Percentiles rank a stretch among this genome's conserved stretches.
Conservation (phyloP, 208 protist species). For the Balamuthia mandrillaris region DNA sequence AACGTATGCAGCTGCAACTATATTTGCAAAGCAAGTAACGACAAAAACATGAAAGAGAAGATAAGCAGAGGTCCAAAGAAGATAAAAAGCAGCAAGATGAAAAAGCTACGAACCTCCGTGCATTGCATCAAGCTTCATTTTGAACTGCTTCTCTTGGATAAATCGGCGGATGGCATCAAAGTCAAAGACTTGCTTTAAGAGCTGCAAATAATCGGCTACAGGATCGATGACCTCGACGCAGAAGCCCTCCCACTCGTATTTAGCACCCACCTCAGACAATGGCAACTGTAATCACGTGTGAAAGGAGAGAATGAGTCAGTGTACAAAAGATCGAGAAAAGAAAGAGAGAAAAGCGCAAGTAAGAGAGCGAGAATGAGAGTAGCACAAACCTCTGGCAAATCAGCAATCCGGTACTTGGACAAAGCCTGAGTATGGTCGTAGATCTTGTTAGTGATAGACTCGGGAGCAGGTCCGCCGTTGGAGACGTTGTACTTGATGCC, state of each 20-base stretch:
- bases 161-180: constrained; percentile 80
- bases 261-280: constrained; percentile 52
- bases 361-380: constrained; percentile 4
- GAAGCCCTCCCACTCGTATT: constrained; percentile 65
- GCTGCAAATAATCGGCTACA: constrained; percentile 80
- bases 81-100: neutral
- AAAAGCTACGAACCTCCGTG: constrained; percentile 69
- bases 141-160: constrained; percentile 77
- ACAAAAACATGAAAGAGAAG: neutral
- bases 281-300: constrained; percentile 35
- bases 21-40: neutral
- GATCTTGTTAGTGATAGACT: constrained; percentile 88
- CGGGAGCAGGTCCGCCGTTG: constrained; percentile 93
- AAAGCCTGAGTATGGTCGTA: constrained; percentile 80
- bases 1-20: constrained; percentile 89
- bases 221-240: constrained; percentile 87
- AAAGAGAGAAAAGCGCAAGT: neutral
- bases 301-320: neutral
- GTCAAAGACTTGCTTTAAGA: constrained; percentile 91
- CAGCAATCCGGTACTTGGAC: constrained; percentile 65
- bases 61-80: neutral
- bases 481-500: constrained; percentile 97
- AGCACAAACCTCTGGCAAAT: constrained; percentile 61
- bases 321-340: neutral
- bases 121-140: constrained; percentile 86